Evolutionary conservation across 108 stramenopile genomes (phyloP), one percentile per base, ranked within the genome.

Genomic region (Conticribra weissflogii): DNA sequence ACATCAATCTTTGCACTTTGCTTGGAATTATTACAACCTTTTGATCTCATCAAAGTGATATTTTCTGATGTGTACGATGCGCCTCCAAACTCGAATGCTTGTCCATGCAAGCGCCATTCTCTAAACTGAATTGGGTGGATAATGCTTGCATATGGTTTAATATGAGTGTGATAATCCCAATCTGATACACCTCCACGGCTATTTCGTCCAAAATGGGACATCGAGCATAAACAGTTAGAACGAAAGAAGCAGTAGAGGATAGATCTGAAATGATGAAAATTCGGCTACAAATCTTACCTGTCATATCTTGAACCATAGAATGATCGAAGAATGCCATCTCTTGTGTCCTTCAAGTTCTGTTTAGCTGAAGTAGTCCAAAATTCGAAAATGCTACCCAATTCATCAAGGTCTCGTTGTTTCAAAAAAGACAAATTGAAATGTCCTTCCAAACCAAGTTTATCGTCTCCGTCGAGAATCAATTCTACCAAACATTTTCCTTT

Each of bases 41-140:
- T 78, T 16, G 56, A 84, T 22, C 79, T 80, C 0, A 57, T 45
- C 61, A 89, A 65, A 14, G 83, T 83, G 9, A 59, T 49, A 55
- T 92, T 92, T 1, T 86, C 84, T 24, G 54, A n/a, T 22, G 75
- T 60, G 59, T 92, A 90, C 0, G 83, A 66, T 14, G 73, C 70
- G 59, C 85, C 86, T 0, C 88, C 91, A 50, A 89, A 90, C 68
- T 92, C 87, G 47, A 70, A 92, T 18, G 91, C 89, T 31, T 90
- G 54, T 47, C 91, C 91, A 3, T 54, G 67, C 19, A 81, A 30
- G 3, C 91, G 60, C 91, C 91, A 92, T n/a, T 73, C 49, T 19
- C 66, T 19, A 66, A 83, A 92, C 73, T 88, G 88, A 19, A 58
- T 84, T 60, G 76, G 63, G 68, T 92, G 91, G 27, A 92, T 79